phyloP scores from a whole-genome alignment of 1,139 yeast genomes.

The Taphrina populina region DNA sequence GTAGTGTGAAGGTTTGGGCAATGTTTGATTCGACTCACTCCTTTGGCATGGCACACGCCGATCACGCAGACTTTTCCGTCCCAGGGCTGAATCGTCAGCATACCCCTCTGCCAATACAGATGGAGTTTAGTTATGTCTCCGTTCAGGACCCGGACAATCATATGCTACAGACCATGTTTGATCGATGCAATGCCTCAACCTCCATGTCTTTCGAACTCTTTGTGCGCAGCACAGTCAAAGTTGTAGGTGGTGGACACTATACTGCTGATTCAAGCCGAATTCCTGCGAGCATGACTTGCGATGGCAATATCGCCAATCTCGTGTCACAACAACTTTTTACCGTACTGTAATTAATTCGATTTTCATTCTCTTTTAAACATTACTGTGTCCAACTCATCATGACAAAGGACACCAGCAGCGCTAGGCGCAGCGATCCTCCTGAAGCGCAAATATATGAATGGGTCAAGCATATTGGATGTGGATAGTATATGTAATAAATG shows the following conservation, averaged over 20 bases:
- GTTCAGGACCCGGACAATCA: constrained; percentile 1
- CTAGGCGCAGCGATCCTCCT: too few relatives aligned
- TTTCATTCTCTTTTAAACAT: too few relatives aligned
- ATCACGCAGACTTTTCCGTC: neutral
- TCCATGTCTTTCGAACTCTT: constrained; percentile 6
- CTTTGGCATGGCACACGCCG: neutral
- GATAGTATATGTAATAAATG: too few relatives aligned
- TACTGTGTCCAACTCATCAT: too few relatives aligned
- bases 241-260: neutral
- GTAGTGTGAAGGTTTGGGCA: neutral
- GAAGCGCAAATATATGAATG: too few relatives aligned
- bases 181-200: neutral
- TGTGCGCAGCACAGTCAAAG: constrained; percentile 1
- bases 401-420: too few relatives aligned
- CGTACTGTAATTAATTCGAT: too few relatives aligned
- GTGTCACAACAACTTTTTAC: too few relatives aligned
- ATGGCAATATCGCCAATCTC: constrained; percentile 5
- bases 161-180: neutral
- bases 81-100: neutral
- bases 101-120: constrained; percentile 5
- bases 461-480: too few relatives aligned
- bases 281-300: constrained; percentile 5
- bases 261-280: constrained; percentile 2
- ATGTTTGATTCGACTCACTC: neutral
- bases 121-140: neutral